phyloP scores from a whole-genome alignment of 2,329 filamentous ascomycete species.

The Talaromyces sp. region DNA sequence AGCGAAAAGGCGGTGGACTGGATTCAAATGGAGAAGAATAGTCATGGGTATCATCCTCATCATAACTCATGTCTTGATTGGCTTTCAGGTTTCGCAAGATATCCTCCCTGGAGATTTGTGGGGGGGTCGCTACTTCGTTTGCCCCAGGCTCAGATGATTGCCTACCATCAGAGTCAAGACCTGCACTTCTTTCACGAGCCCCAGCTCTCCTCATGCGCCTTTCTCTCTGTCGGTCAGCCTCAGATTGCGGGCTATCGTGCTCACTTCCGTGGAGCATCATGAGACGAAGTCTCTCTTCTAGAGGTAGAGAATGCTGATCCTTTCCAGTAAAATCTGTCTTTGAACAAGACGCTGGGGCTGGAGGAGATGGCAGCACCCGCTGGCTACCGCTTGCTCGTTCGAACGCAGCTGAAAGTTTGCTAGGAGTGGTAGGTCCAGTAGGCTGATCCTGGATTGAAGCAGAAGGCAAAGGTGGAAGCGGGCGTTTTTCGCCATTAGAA shows the following conservation, averaged over 20 bases:
- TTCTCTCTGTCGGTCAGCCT: slow-evolving; percentile 63
- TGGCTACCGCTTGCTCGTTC: slow-evolving; percentile 63
- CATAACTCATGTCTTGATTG: slow-evolving; percentile 54
- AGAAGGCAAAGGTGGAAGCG: slow-evolving; percentile 78
- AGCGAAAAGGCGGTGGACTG: slow-evolving; percentile 50
- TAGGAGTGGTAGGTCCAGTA: slow-evolving; percentile 53
- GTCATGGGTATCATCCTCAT: slow-evolving; percentile 62
- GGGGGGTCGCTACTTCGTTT: slow-evolving; percentile 56
- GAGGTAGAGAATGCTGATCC: slow-evolving; percentile 69
- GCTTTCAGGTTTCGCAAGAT: slow-evolving; percentile 81
- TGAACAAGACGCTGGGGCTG: slow-evolving; percentile 60
- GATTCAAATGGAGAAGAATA: slow-evolving; percentile 56
- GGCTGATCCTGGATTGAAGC: slow-evolving; percentile 30
- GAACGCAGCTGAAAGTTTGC: slow-evolving; percentile 63
- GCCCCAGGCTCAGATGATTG: slow-evolving; percentile 22
- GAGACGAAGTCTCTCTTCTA: slow-evolving; percentile 79
- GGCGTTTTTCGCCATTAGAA: slow-evolving; percentile 76
- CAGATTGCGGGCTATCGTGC: slow-evolving; percentile 47
- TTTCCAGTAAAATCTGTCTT: slow-evolving; percentile 77
- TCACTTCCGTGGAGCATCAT: slow-evolving; percentile 79
- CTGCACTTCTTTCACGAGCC: slow-evolving; percentile 13
- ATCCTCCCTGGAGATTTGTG: slow-evolving; percentile 86
- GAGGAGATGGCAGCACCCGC: slow-evolving; percentile 68
- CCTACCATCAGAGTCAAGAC: slow-evolving; percentile 8
- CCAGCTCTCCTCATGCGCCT: slow-evolving; percentile 63